Base-by-base conservation (phyloP, 257 asterid species). In the Primulina eburnea region DNA sequence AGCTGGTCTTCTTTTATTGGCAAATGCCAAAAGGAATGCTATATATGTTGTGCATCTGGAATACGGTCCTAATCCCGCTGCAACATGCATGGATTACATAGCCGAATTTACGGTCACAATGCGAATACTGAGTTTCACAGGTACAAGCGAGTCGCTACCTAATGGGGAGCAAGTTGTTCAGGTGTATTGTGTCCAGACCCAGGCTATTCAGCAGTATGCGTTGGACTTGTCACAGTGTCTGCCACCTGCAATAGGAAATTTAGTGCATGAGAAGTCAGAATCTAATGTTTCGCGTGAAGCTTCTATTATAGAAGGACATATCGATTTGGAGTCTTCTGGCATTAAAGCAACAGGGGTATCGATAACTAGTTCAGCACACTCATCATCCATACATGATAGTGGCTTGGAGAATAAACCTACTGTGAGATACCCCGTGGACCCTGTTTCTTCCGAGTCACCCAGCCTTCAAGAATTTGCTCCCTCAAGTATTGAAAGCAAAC, bases 51-150 rank as follows among this genome's bases (percentile, higher is more conserved):
- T 91, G 83, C 99, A 94, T 78, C 70, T 91, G 79, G 99, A 91
- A 62, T 94, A 86, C 69, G 97, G 96, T 79, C 83, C 90, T 43
- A 79, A 83, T 76, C 99, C 99, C 2, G 92, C 84, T 55, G 79
- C 97, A 64, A 84, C 93, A 60, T 84, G 86, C 76, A 80, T 94
- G 91, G 97, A 91, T 78, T 91, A 91, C 77, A 82, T 94, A 69
- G 84, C 98, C 18, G 99, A 88, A 74, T 94, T 91, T 67, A 89
- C 97, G 5, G 99, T 94, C 56, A 88, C 97, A 37, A 90, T 94
- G 97, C 99, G 98, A 56, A 91, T 94, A 71, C 87, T 94, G 73
- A 94, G 99, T 81, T 91, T 94, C 80, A 94, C 97, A 0, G 99
- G 98, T 77, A 89, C 96, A 3, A 88, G 97, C 68, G 92, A 87